Conservation (phyloP, 169 alveolate genomes). For the Eimeria brunetti region DNA sequence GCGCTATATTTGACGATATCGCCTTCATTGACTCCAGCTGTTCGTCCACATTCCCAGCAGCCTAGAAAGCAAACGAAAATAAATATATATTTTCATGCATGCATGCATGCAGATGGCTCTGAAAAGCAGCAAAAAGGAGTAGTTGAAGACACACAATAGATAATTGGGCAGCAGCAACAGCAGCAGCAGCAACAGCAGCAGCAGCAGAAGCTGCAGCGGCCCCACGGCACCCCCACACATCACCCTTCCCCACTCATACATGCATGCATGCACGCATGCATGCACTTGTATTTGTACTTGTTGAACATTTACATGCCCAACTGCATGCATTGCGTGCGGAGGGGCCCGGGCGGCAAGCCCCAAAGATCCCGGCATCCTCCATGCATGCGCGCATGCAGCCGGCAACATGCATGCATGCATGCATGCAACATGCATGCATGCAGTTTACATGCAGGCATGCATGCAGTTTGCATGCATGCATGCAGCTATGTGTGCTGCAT, state of each 20-base stretch:
- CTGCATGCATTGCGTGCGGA: neutral
- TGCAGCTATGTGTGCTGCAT: neutral
- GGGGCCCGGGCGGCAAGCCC: too few species aligned
- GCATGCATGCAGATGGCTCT: too few species aligned
- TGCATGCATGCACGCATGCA: neutral
- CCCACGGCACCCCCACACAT: too few species aligned
- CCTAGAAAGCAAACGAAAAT: slow-evolving; percentile 14
- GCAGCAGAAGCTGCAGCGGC: too few species aligned
- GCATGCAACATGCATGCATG: too few species aligned
- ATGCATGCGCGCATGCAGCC: too few species aligned
- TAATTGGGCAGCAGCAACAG: neutral
- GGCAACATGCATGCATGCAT: neutral
- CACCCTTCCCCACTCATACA: too few species aligned
- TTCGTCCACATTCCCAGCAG: slow-evolving; percentile 66
- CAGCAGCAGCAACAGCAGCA: neutral
- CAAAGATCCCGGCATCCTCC: too few species aligned
- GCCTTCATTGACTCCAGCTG: slow-evolving; percentile 85
- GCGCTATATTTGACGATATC: slow-evolving; percentile 88
- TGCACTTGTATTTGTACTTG: neutral
- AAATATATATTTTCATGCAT: neutral
- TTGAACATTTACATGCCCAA: neutral
- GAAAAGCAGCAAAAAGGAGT: too few species aligned
- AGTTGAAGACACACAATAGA: too few species aligned
- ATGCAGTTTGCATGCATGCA: neutral
- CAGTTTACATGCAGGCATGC: too few species aligned